Base-by-base conservation (phyloP, 257 asterid genomes). In the Fraxinus anomala region DNA sequence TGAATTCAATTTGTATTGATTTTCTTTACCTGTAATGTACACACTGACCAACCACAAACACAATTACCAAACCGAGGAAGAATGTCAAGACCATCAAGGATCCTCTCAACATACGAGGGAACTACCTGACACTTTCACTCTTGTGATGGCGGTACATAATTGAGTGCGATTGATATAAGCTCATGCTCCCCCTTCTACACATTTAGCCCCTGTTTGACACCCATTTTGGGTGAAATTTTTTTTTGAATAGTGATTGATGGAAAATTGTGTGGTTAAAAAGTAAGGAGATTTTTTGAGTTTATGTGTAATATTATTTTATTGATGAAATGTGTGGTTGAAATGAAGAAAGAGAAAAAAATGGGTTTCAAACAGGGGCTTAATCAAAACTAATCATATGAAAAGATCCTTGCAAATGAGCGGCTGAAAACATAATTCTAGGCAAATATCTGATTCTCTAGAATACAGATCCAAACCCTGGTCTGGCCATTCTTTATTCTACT, bases 361-460 rank as follows among this genome's bases (percentile, higher is more conserved):
- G 28, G 28, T 26, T 26, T 26, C 28, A 26, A 26, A 26, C 28
- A 26, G 28, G 28, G 28, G 28, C 28, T 26, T 26, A 59, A 21
- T 59, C 67, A 59, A 21, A 59, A 21, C 67, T 59, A 59, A n/a
- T 59, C 67, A 59, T 23, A 59, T 59, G 67, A 21, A 59, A 56
- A 47, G 4, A 1, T 59, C 67, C 31, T 6, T n/a, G 67, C 3
- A 59, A 21, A 59, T 6, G 67, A 21, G 10, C 1, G 14, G 13
- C 13, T 9, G 28, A n/a, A 59, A 59, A 59, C 67, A 59, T 23
- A 59, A 59, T n/a, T 59, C 13, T 59, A 23, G 67, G 56, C 56
- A 59, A 59, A 59, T 19, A 59, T 59, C 67, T 59, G 30, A 21
- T 59, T 59, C 65, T 13, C 65, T 21, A 21, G 67, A 59, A 21